These are phyloP conservation scores for Rhynchospora tenuis DNA, from an alignment of 176 grass and related monocot species.

Conservation along the genomic window DNA sequence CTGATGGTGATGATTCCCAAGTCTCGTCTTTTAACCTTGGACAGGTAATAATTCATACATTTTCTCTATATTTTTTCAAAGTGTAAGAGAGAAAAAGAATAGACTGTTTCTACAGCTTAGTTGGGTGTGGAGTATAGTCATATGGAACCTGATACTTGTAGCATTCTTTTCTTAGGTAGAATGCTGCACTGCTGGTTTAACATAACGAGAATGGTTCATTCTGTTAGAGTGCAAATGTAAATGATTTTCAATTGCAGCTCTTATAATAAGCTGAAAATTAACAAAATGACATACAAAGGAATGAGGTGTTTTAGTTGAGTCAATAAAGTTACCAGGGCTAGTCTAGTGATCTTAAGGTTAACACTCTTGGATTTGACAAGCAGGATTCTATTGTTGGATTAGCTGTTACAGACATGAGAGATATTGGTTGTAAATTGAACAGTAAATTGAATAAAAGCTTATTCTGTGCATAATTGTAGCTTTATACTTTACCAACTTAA, in stretches of 20 bases:
- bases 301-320: not conserved
- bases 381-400: not conserved
- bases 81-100: not conserved
- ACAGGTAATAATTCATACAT: conserved; percentile 50
- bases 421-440: not conserved
- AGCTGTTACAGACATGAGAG: not conserved
- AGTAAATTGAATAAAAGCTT: not conserved
- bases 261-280: not conserved
- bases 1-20: conserved; percentile 75
- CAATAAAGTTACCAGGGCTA: not conserved
- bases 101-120: not conserved
- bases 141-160: not conserved
- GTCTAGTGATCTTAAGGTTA: not conserved
- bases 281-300: not conserved
- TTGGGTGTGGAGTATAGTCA: not conserved
- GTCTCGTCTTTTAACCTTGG: conserved; percentile 69
- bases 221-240: not conserved
- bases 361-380: not conserved
- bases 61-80: not conserved
- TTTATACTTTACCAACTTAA: not conserved
- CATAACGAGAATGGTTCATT: not conserved
- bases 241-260: not conserved
- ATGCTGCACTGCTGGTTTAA: not conserved
- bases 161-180: not conserved
- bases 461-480: not conserved